Evolutionary conservation across 108 stramenopile genomes (phyloP).

Genomic region (Asterionellopsis glacialis): DNA sequence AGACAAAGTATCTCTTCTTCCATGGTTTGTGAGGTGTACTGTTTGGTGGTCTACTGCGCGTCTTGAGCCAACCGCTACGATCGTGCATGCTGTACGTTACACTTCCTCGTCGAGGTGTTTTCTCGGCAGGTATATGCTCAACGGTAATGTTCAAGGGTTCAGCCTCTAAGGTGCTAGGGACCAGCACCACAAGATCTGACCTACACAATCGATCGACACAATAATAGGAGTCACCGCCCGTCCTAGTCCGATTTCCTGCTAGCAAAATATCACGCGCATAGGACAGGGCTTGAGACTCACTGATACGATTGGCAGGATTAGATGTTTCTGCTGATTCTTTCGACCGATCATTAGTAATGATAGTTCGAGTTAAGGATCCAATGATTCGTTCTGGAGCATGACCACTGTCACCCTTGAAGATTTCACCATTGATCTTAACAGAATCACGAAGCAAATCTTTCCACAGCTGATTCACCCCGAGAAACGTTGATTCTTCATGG

Average conservation of each 20-base stretch:
- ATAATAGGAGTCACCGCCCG: slow-evolving; percentile 82
- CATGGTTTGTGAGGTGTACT: slow-evolving; percentile 33
- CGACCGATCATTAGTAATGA: slow-evolving; percentile 41
- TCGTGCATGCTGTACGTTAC: slow-evolving; percentile 13
- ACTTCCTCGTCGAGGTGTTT: slow-evolving; percentile 16
- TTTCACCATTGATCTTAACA: slow-evolving; percentile 64
- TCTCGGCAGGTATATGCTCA: slow-evolving; percentile 9
- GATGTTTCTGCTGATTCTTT: not conserved
- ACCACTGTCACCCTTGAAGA: slow-evolving; percentile 54
- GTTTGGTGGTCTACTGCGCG: slow-evolving; percentile 28
- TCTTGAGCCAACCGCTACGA: slow-evolving; percentile 56
- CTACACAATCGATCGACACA: slow-evolving; percentile 72
- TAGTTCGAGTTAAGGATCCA: slow-evolving; percentile 53
- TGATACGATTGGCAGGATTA: slow-evolving; percentile 7
- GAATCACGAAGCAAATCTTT: slow-evolving; percentile 74
- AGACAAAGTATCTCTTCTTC: slow-evolving; percentile 55
- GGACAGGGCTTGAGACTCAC: slow-evolving; percentile 65
- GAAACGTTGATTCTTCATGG: slow-evolving; percentile 39
- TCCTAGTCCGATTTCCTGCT: slow-evolving; percentile 71
- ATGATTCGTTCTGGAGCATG: slow-evolving; percentile 75
- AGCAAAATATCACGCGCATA: slow-evolving; percentile 77
- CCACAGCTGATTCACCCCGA: slow-evolving; percentile 69
- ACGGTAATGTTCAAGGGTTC: slow-evolving; percentile 66
- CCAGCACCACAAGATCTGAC: slow-evolving; percentile 67
- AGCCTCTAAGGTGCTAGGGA: slow-evolving; percentile 61